A percentile compares a stretch with the other conserved stretches of the same genome.
phyloP scores from a whole-genome alignment of 257 asterid species.

The Cruciata laevipes region DNA sequence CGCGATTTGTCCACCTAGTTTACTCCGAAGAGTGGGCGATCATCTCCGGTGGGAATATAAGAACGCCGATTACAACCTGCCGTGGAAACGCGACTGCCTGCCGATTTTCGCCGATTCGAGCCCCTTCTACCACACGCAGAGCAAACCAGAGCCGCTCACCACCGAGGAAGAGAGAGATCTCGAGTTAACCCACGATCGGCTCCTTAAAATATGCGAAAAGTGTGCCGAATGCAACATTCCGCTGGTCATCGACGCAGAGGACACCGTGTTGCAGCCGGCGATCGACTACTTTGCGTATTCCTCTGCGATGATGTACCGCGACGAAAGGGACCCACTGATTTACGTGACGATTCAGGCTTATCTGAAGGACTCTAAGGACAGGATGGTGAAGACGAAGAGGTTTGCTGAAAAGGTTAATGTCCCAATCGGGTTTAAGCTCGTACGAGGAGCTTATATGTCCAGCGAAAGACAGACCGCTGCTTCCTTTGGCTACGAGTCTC shows the following conservation, averaged over 20 bases:
- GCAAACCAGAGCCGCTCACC: constrained; percentile 42
- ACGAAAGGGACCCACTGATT: constrained; percentile 43
- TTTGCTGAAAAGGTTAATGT: constrained; percentile 54
- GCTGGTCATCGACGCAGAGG: constrained; percentile 80
- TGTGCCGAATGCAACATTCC: constrained; percentile 42
- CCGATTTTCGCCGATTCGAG: constrained; percentile 59
- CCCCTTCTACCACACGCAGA: constrained; percentile 65
- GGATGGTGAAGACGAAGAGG: constrained; percentile 41
- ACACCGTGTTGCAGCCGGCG: constrained; percentile 62
- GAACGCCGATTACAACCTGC: constrained; percentile 46
- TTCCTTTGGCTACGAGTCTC: constrained; percentile 39
- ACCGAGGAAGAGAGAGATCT: constrained; percentile 55
- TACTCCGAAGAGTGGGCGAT: constrained; percentile 76
- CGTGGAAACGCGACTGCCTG: constrained; percentile 60
- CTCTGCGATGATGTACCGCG: constrained; percentile 36
- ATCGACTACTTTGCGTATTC: constrained; percentile 73
- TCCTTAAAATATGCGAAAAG: constrained; percentile 34
- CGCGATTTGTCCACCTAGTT: constrained; percentile 51
- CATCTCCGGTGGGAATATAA: constrained; percentile 61
- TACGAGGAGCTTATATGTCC: constrained; percentile 78
- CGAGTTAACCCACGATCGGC: constrained; percentile 34
- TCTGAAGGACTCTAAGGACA: constrained; percentile 51
- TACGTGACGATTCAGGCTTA: constrained; percentile 80
- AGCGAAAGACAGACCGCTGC: constrained; percentile 41
- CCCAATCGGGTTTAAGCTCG: constrained; percentile 67